A percentile compares a stretch with the other conserved stretches of the same genome.
Evolutionary conservation across 1,139 yeast species (phyloP).

Genomic region (Blastobotrys raffinosifermentans): DNA sequence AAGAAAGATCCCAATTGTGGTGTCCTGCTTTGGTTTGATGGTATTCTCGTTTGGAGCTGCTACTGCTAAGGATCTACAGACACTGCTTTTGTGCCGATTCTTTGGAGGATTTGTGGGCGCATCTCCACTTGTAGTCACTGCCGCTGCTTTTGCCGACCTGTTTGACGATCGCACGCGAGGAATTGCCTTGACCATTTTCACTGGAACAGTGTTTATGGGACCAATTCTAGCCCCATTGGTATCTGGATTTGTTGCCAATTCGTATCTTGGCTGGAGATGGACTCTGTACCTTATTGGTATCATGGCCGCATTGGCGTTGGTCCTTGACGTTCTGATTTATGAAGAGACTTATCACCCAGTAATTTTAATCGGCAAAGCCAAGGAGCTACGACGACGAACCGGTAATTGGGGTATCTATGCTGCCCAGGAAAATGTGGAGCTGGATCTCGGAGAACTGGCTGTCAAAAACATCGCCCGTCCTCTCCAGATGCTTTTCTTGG

Average conservation of each 20-base stretch:
- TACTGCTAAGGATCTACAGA: conserved; percentile 65
- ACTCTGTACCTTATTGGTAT: conserved; percentile 46
- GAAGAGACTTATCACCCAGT: conserved; percentile 46
- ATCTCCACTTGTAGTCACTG: conserved; percentile 72
- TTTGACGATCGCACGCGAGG: conserved; percentile 60
- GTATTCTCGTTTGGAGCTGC: conserved; percentile 67
- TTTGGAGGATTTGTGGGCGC: conserved; percentile 74
- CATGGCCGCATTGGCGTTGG: conserved; percentile 35
- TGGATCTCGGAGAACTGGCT: conserved; percentile 56
- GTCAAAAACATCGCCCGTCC: conserved; percentile 72
- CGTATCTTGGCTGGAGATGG: conserved; percentile 50
- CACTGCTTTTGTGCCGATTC: conserved; percentile 66
- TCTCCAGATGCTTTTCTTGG: conserved; percentile 56
- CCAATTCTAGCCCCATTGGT: conserved; percentile 64
- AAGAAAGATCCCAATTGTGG: conserved; percentile 50
- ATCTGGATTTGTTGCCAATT: conserved; percentile 27
- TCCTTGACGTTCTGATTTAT: conserved; percentile 44
- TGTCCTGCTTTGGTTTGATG: conserved; percentile 51
- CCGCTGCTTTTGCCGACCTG: conserved; percentile 74
- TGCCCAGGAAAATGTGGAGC: conserved; percentile 67
- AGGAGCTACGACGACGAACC: conserved; percentile 41
- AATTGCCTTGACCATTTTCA: conserved; percentile 53
- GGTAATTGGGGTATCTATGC: conserved; percentile 78
- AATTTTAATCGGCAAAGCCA: conserved; percentile 43
- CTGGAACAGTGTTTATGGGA: conserved; percentile 60